These are phyloP conservation scores for Lentithecium fluviatile DNA, from an alignment of 495 filamentous ascomycete genomes.

Conservation along the genomic window DNA sequence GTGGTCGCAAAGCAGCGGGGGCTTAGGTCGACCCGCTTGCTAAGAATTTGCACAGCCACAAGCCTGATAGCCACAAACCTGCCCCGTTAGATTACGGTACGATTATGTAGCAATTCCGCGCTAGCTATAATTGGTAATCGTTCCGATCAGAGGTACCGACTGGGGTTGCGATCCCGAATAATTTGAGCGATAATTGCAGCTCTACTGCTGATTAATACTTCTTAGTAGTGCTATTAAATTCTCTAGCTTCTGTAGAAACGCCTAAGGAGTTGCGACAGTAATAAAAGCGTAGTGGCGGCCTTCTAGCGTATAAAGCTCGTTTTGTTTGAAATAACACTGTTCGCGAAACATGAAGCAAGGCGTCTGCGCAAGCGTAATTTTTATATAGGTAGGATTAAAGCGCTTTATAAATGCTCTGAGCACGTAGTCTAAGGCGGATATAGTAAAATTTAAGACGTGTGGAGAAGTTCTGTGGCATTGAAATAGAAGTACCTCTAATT, in stretches of 20 bases:
- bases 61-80: neutral
- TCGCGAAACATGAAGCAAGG: neutral
- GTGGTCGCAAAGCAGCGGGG: neutral
- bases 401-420: slow-evolving; percentile 17
- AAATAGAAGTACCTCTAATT: too few relatives aligned
- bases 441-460: too few relatives aligned
- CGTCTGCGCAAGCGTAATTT: slow-evolving; percentile 12
- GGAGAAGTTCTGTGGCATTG: too few relatives aligned
- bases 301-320: slow-evolving; percentile 24
- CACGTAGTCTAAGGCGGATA: too few relatives aligned
- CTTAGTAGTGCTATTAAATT: slow-evolving; percentile 19
- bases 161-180: slow-evolving; percentile 17
- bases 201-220: slow-evolving; percentile 23
- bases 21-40: slow-evolving; percentile 4
- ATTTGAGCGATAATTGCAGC: slow-evolving; percentile 9
- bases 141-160: slow-evolving; percentile 19
- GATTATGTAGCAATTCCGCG: slow-evolving; percentile 23
- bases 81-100: slow-evolving; percentile 14
- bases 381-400: slow-evolving; percentile 18
- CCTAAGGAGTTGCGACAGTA: slow-evolving; percentile 14
- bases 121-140: slow-evolving; percentile 27
- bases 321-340: slow-evolving; percentile 17
- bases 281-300: slow-evolving; percentile 17
- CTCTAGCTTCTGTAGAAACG: slow-evolving; percentile 20
- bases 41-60: slow-evolving; percentile 9